Conservation (phyloP, 2,329 filamentous ascomycete species). For the Aspergillus neotritici region DNA sequence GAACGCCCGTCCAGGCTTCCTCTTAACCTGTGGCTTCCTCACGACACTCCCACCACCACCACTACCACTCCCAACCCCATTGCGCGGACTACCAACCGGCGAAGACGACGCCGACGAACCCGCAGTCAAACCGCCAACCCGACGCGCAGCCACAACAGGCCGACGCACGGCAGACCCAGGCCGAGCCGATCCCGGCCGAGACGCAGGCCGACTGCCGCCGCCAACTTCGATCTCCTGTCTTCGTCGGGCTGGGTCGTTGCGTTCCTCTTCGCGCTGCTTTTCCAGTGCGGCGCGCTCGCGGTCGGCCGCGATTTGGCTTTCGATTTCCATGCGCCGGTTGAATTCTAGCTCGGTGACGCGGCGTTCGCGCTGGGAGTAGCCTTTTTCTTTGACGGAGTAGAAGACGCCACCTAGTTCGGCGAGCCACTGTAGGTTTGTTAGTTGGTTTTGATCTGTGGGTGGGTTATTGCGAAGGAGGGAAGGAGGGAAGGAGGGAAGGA, state of each 20-base stretch:
- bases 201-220: too few relatives aligned
- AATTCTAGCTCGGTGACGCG: conserved; percentile 86
- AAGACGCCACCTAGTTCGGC: conserved; percentile 95
- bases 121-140: conserved; percentile 25
- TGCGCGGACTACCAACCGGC: conserved; percentile 6
- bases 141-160: conserved; percentile 25
- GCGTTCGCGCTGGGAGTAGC: conserved; percentile 81
- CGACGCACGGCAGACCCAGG: conserved; percentile 28
- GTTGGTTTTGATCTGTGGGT: background rate
- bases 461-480: background rate
- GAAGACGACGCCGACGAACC: conserved; percentile 20
- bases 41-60: conserved; percentile 33
- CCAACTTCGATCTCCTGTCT: conserved; percentile 34
- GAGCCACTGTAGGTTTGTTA: conserved; percentile 57
- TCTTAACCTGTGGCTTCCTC: conserved; percentile 32
- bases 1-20: conserved; percentile 33
- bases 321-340: conserved; percentile 87
- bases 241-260: conserved; percentile 29
- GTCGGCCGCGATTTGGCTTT: conserved; percentile 84
- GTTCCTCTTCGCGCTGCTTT: conserved; percentile 35
- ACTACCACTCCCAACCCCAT: conserved; percentile 14
- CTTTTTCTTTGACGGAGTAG: conserved; percentile 96
- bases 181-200: too few relatives aligned
- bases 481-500: too few relatives aligned
- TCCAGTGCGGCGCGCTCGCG: conserved; percentile 52